Base-by-base conservation (phyloP, 169 alveolate genomes). In the Sarcocystis neurona region DNA sequence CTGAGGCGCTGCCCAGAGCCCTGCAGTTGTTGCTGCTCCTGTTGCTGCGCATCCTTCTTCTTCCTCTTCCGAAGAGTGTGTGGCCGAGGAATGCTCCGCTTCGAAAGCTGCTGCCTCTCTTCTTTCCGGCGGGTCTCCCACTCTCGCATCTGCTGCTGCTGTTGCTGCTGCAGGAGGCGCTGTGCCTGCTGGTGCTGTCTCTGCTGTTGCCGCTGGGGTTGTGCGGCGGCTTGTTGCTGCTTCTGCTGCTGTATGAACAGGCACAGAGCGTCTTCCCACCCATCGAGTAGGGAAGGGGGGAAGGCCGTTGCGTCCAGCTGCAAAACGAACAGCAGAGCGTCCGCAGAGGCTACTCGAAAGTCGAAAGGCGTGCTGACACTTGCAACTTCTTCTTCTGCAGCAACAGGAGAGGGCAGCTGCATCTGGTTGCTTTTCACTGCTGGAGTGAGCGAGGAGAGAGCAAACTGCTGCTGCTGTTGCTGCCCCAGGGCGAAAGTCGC, bases 321-420 rank as follows among this genome's bases (percentile, higher is more conserved):
- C 18, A 66, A 84, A 37, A 48, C 66, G 48, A 84, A 84, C 82
- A 84, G 48, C 66, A 84, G 53, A 0, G 89, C 89, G 50, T 84
- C 89, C n/a, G 89, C 89, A 0, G 44, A 34, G 10, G 82, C 82
- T 23, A 84, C 37, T 0, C 89, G 89, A 68, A 84, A 84, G 72
- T 84, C 89, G 70, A 84, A n/a, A 15, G 75, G 41, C 2, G 75
- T 63, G 4, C 6, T 63, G 6, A 63, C 75, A 6, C 32, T 63
- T 1, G 44, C 30, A n/a, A n/a, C n/a, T n/a, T n/a, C n/a, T n/a
- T n/a, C n/a, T n/a, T n/a, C n/a, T n/a, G n/a, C n/a, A n/a, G n/a
- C n/a, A n/a, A n/a, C n/a, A n/a, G n/a, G n/a, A n/a, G n/a, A n/a
- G n/a, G n/a, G n/a, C n/a, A n/a, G n/a, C n/a, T n/a, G n/a, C n/a